Evolutionary conservation across 345 rosid species (phyloP), one percentile per base, ranked within the genome.

Genomic region (Rhizophora mangle): DNA sequence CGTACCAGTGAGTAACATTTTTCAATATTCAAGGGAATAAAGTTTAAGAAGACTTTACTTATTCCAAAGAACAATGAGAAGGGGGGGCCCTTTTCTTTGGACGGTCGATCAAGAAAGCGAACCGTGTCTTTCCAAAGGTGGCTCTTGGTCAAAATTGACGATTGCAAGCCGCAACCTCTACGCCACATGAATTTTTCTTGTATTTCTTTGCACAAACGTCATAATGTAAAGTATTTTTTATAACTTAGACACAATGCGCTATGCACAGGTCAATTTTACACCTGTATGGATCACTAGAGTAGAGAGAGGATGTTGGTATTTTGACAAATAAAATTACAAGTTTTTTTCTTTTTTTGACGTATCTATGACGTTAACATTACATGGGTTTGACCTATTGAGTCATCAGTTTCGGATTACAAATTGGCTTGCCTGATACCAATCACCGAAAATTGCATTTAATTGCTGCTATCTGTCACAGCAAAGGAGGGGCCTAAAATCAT

Each of bases 91-190:
- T 56, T 56, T 20, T 56, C 30, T 56, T 56, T 56, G 60, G 60
- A 56, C 60, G 60, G 60, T 56, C 18, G 60, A 56, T 24, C 26
- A 15, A 27, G 60, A 22, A 24, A 56, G 60, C 60, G 60, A 56
- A 56, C 22, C 30, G 10, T 56, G 59, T 10, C 30, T 22, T 56
- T 24, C 10, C 60, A 22, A 3, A 55, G 29, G 16, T 26, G 24
- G 60, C 24, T 6, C 5, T 55, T 55, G 22, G 30, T 56, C 60
- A 55, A 55, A 55, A 55, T 21, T 56, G 6, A 24, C 3, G 22
- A 24, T 8, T 2, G 9, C 30, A 24, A 22, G 16, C 26, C 60
- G 29, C 4, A 27, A 10, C 6, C 15, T 10, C 10, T 56, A 24
- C 9, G 1, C 60, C 30, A 22, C 30, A 22, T 24, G 30, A 5